These are phyloP conservation scores for Tetraselmis striata DNA, from an alignment of 139 green algal genomes.

Conservation along the genomic window DNA sequence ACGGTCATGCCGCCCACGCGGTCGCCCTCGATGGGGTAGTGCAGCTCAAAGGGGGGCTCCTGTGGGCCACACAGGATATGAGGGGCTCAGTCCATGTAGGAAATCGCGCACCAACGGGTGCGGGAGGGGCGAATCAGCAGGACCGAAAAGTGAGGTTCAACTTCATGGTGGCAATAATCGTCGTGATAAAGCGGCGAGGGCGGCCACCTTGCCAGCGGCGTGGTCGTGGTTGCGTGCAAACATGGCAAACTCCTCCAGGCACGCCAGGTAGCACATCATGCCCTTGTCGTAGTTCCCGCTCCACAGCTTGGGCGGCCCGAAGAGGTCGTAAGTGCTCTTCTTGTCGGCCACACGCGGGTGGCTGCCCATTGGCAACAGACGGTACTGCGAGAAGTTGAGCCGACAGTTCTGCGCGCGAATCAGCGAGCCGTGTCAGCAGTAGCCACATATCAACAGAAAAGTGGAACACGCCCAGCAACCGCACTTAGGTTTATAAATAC, in stretches of 20 bases:
- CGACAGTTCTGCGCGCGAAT: constrained; percentile 36
- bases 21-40: constrained; percentile 81
- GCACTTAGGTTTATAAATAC: too few species aligned
- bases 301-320: constrained; percentile 80
- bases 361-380: constrained; percentile 79
- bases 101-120: too few species aligned
- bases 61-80: too few species aligned
- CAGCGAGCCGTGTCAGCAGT: too few species aligned
- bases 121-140: too few species aligned
- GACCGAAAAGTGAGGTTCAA: too few species aligned
- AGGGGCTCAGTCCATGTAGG: too few species aligned
- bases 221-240: constrained; percentile 33
- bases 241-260: constrained; percentile 80
- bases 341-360: constrained; percentile 74
- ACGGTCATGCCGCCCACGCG: constrained; percentile 77
- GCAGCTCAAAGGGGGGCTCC: constrained; percentile 60
- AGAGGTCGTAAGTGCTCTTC: constrained; percentile 73
- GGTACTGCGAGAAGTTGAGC: constrained; percentile 40
- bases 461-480: too few species aligned
- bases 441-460: too few species aligned
- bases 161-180: too few species aligned
- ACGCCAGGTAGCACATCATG: constrained; percentile 70
- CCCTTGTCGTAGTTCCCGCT: constrained; percentile 71
- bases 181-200: neutral
- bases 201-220: neutral